Base-by-base conservation (phyloP, 768 basidiomycete species). In the Tricholoma terreum region DNA sequence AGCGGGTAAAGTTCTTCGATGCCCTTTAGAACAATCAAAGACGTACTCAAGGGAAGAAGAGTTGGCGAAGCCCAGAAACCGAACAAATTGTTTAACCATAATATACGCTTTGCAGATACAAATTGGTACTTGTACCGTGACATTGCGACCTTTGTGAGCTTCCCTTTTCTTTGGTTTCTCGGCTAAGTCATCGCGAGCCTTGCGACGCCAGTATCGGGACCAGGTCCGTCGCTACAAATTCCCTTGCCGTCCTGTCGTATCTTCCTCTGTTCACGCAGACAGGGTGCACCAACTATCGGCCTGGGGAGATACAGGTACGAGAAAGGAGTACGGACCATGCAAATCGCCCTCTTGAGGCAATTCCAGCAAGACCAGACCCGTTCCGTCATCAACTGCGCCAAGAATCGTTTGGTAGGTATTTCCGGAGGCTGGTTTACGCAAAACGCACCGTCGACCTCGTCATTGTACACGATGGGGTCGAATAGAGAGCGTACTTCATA, bases 271-370 rank as follows among this genome's bases (percentile, higher is more conserved):
- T 48, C 3, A 34, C 36, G 43, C 58, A 62, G 12, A 59, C 42
- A 1, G 61, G 55, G 51, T 50, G 45, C 4, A 33, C 40, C 31
- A 10, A 62, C 51, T 27, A 36, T 24, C 5, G 58, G 58, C 14
- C 45, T 40, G 15, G 61, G 33, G 1, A 54, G 38, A 34, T 61
- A 24, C 5, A 61, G 45, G 40, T 55, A 61, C 34, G 45, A 42
- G 50, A 34, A 33, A 10, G 61, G 54, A 3, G 50, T 53, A 35
- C 59, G 61, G 21, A 50, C 35, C 36, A 56, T 55, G 27, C 45
- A 22, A 4, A 17, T 45, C 45, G 60, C 60, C 17, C 17, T 24
- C 34, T 35, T 49, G 14, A 34, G 34, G 42, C 57, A 58, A 27
- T 35, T 52, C 54, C 54, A 56, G 38, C 57, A 58, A 6, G 3